Conservation (phyloP, 1,139 yeast species). For the Ogataea hybrid region DNA sequence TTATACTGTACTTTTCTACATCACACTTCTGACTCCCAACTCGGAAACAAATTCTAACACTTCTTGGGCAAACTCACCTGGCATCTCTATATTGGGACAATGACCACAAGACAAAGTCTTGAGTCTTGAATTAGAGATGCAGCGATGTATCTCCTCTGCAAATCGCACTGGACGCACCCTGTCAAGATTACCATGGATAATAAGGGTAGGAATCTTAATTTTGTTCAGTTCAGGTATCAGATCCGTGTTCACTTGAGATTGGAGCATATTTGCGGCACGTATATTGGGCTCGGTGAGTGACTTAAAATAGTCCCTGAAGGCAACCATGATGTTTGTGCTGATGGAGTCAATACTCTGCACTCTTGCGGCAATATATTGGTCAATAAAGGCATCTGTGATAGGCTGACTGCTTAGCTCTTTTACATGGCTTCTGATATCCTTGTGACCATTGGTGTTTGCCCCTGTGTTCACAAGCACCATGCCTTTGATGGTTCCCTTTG, state of each 20-base stretch:
- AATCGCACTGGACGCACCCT: not conserved
- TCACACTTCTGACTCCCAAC: not conserved
- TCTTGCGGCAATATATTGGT: not conserved
- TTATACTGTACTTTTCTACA: too few species aligned
- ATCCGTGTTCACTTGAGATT: not conserved
- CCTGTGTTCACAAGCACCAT: not conserved
- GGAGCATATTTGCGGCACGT: not conserved
- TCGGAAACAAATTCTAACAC: not conserved
- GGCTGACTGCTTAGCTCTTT: not conserved
- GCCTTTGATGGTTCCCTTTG: not conserved
- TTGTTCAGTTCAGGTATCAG: not conserved
- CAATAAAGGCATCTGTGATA: not conserved
- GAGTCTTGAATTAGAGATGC: not conserved
- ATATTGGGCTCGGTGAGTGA: not conserved
- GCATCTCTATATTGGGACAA: not conserved
- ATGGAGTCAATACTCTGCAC: not conserved
- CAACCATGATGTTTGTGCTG: not conserved
- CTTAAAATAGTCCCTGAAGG: not conserved
- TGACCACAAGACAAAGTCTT: not conserved
- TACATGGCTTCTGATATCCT: not conserved
- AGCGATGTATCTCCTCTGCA: not conserved
- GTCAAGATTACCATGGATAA: not conserved
- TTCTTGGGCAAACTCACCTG: not conserved
- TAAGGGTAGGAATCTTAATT: not conserved
- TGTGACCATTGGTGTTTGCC: not conserved